phyloP scores from a whole-genome alignment of 768 basidiomycete genomes.

The Crassisporium funariophilum region DNA sequence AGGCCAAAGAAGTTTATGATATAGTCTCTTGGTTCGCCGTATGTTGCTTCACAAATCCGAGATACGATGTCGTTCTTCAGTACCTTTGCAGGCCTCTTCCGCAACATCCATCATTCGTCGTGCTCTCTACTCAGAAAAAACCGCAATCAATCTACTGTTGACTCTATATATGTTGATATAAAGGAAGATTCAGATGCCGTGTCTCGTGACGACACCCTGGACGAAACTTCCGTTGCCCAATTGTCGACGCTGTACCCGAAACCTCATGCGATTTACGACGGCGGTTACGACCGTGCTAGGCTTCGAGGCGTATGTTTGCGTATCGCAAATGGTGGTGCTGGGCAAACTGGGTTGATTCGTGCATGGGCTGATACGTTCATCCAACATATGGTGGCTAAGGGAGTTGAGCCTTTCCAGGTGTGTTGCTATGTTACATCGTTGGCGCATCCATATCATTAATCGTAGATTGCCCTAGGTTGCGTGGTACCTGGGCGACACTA shows the following conservation, averaged over 20 bases:
- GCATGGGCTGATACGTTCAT: conserved; percentile 53
- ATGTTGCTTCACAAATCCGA: too few relatives aligned
- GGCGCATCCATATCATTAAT: not conserved
- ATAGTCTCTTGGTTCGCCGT: too few relatives aligned
- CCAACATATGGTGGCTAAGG: conserved; percentile 33
- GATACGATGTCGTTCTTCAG: too few relatives aligned
- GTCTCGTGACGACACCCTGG: not conserved
- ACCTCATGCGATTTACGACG: conserved; percentile 41
- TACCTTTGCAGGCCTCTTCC: too few relatives aligned
- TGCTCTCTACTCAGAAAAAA: too few relatives aligned
- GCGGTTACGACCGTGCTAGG: conserved; percentile 33
- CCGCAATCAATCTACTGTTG: too few relatives aligned
- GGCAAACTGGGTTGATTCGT: conserved; percentile 51
- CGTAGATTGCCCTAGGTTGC: conserved; percentile 38
- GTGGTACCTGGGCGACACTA: conserved; percentile 61
- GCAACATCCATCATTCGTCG: too few relatives aligned
- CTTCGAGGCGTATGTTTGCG: conserved; percentile 39
- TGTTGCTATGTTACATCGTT: not conserved
- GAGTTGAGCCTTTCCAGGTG: conserved; percentile 36
- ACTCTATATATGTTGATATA: too few relatives aligned
- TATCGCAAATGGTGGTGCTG: conserved; percentile 52
- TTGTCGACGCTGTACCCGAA: not conserved
- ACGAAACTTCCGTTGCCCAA: not conserved
- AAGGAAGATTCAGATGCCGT: too few relatives aligned
- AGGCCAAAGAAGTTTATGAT: not conserved